Conservation (phyloP, 129 eudicot genomes). For the Lactuca saligna region DNA sequence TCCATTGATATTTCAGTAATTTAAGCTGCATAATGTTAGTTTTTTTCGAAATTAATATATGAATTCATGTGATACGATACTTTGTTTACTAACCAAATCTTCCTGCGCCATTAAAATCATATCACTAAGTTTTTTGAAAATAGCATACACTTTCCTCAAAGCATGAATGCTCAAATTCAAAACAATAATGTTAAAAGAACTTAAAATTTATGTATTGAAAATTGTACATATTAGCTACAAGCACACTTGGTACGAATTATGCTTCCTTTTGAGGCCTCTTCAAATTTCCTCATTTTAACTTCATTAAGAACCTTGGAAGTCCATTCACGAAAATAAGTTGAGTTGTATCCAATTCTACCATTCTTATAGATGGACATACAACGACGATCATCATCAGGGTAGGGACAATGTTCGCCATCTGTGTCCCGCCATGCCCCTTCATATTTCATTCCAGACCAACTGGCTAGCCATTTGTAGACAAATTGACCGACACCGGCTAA, state of each 20-base stretch:
- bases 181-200: background rate
- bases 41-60: too few species aligned
- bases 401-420: constrained; percentile 55
- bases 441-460: constrained; percentile 85
- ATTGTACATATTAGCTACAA: constrained; percentile 29
- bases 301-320: constrained; percentile 54
- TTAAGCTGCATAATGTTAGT: background rate
- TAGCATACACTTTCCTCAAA: background rate
- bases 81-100: background rate
- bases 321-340: constrained; percentile 63
- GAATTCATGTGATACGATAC: background rate
- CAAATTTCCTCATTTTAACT: constrained; percentile 44
- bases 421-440: constrained; percentile 82
- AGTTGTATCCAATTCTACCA: constrained; percentile 64
- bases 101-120: background rate
- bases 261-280: constrained; percentile 26
- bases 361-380: constrained; percentile 71
- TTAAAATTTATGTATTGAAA: constrained; percentile 1
- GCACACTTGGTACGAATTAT: constrained; percentile 31
- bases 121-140: background rate
- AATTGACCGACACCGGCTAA: constrained; percentile 81
- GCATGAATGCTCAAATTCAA: background rate
- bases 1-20: background rate
- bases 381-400: constrained; percentile 58
- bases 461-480: constrained; percentile 69